phyloP scores from a whole-genome alignment of 78 protist species.

The Protostelium mycophagum region DNA sequence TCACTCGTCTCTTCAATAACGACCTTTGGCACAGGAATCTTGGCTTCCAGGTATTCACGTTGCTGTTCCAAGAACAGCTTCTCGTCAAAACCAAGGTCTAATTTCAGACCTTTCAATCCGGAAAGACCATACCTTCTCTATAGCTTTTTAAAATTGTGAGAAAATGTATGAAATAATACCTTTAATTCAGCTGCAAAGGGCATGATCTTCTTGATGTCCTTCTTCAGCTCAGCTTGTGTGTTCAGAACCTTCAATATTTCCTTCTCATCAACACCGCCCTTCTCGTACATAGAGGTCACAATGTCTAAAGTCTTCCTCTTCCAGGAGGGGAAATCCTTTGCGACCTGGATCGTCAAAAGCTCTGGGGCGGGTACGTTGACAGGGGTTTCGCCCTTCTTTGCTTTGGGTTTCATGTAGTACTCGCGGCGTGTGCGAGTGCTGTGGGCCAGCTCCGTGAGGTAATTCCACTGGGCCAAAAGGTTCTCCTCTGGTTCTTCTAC shows the following conservation, averaged over 20 bases:
- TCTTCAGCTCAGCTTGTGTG: neutral
- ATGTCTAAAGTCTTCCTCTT: neutral
- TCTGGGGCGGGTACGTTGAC: conserved; percentile 21
- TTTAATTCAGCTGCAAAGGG: neutral
- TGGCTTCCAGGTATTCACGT: neutral
- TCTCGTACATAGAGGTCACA: neutral
- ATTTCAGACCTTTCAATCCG: neutral
- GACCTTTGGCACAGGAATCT: neutral
- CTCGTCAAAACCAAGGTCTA: neutral
- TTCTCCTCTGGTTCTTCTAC: conserved; percentile 28
- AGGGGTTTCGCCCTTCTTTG: conserved; percentile 24
- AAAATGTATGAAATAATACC: too few species aligned
- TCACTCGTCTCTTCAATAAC: neutral
- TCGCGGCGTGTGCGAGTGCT: conserved; percentile 16
- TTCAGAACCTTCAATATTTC: neutral
- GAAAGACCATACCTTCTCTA: neutral
- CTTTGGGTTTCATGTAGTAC: conserved; percentile 29
- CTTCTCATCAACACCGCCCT: neutral
- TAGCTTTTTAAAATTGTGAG: too few species aligned
- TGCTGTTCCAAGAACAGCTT: neutral
- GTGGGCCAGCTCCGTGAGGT: conserved; percentile 23
- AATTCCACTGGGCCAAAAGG: conserved; percentile 29
- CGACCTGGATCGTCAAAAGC: conserved; percentile 16
- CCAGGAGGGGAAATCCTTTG: conserved; percentile 24
- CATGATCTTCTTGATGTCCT: neutral